Evolutionary conservation across 306 rosid genomes (phyloP), one percentile per base, ranked within the genome.

Genomic region (Malus sylvestris): DNA sequence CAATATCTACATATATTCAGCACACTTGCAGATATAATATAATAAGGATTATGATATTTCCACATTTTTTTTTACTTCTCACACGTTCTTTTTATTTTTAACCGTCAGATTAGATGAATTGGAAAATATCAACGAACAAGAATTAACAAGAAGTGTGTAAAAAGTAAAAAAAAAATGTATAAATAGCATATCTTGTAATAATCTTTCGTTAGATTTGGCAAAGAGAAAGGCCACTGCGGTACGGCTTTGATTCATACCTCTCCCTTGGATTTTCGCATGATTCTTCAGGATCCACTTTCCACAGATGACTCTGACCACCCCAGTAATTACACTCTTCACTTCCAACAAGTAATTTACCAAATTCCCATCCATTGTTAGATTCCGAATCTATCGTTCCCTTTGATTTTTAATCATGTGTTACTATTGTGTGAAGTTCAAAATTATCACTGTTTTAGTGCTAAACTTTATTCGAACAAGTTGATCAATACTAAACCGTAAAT

Each of bases 31-130:
- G 30, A 4, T 10, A 32, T 11, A 30, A 25, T 16, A 20, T 7
- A 78, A 35, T 6, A 35, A 35, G 8, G 0, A 2, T 0, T 35
- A 0, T 35, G 8, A 35, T 35, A 35, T 35, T 0, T 8, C 0
- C 6, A 32, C 6, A 4, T 0, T 0, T 4, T 32, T 32, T 32
- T 32, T 32, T 27, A 27, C 3, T 27, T 27, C 29, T 27, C 29
- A 35, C 2, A 35, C 40, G 6, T 6, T 0, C 5, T 35, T 6
- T 1, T 38, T 7, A 38, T 7, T 38, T 38, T 38, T 38, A 0
- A 7, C 0, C 2, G 0, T 38, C 2, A 2, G 2, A 38, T 38
- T 0, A 0, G 2, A 38, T 1, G 0, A 38, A 1, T 38, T 38
- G 0, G 7, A 38, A 1, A 38, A 38, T 0, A 38, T 1, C 9